Evolutionary conservation across 164 flowering plant species (phyloP).

Genomic region (Chloranthus sessilifolius): DNA sequence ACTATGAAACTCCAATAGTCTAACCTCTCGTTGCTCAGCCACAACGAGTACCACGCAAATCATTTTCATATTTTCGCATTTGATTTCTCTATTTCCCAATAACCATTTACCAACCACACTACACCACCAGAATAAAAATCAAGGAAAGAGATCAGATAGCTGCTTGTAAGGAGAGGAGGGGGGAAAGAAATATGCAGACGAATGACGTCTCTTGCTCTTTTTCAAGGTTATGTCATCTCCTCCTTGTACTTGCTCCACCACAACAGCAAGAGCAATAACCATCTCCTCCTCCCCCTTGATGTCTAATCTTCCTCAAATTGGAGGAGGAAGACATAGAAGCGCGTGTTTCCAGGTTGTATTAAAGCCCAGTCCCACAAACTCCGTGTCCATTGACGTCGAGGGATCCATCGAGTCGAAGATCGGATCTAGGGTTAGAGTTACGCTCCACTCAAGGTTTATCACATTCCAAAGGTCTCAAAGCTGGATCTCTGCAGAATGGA

Average conservation of each 20-base stretch:
- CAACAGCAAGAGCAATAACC: neutral
- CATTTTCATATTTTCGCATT: no score
- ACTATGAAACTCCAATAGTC: neutral
- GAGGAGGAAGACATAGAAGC: no score
- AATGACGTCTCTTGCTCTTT: neutral
- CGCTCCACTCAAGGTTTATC: constrained; percentile 68
- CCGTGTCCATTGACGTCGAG: constrained; percentile 1
- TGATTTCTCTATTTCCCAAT: neutral
- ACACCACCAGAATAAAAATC: no score
- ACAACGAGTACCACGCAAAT: neutral
- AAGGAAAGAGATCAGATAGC: no score
- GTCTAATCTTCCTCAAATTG: no score
- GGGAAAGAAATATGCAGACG: no score
- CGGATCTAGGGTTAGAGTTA: constrained; percentile 75
- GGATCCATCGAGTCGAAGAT: constrained; percentile 18
- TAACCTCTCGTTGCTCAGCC: constrained; percentile 1
- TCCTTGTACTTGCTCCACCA: neutral
- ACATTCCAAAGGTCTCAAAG: constrained; percentile 67
- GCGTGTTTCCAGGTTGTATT: constrained; percentile 13
- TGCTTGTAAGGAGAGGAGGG: no score
- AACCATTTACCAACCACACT: no score
- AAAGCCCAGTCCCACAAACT: neutral
- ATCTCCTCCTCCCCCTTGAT: neutral
- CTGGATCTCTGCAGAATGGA: constrained; percentile 60
- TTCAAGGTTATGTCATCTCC: neutral